A percentile compares a stretch with the other conserved stretches of the same genome.
Evolutionary conservation across 495 filamentous ascomycete genomes (phyloP).

Genomic region (Geopyxis carbonaria): DNA sequence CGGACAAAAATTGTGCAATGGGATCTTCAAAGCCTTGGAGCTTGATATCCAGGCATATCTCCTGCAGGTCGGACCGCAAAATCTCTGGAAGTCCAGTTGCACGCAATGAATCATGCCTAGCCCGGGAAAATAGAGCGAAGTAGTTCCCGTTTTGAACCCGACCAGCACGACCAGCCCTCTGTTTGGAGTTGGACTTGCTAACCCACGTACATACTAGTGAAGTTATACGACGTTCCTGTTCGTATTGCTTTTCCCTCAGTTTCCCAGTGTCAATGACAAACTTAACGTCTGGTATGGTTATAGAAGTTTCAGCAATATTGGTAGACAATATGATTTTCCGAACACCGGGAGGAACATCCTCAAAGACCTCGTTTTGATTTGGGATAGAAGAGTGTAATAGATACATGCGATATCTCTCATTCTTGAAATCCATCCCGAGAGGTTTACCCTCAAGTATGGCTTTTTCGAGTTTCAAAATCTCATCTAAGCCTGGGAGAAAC

Average conservation of each 20-base stretch:
- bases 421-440: constrained; percentile 32
- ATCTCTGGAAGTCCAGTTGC: constrained; percentile 34
- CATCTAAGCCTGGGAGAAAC: constrained; percentile 40
- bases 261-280: constrained; percentile 42
- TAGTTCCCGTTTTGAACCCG: constrained; percentile 42
- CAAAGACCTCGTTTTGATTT: constrained; percentile 33
- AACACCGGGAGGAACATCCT: constrained; percentile 31
- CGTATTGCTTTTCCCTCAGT: constrained; percentile 35
- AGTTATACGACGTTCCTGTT: constrained; percentile 31
- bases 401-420: constrained; percentile 33
- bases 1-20: constrained; percentile 33
- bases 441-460: constrained; percentile 17
- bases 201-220: constrained; percentile 36
- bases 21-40: constrained; percentile 30
- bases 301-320: constrained; percentile 44
- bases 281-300: constrained; percentile 43
- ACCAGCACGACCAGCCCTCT: constrained; percentile 42
- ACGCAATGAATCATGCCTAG: constrained; percentile 33
- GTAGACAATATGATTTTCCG: constrained; percentile 42
- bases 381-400: constrained; percentile 37
- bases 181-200: constrained; percentile 37
- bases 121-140: constrained; percentile 37
- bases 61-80: constrained; percentile 35
- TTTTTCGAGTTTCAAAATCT: constrained; percentile 31
- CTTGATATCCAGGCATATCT: constrained; percentile 34